Percentiles rank a stretch among this genome's conserved stretches.
phyloP scores from a whole-genome alignment of 2,329 filamentous ascomycete species.

The Epichloe amarillans region DNA sequence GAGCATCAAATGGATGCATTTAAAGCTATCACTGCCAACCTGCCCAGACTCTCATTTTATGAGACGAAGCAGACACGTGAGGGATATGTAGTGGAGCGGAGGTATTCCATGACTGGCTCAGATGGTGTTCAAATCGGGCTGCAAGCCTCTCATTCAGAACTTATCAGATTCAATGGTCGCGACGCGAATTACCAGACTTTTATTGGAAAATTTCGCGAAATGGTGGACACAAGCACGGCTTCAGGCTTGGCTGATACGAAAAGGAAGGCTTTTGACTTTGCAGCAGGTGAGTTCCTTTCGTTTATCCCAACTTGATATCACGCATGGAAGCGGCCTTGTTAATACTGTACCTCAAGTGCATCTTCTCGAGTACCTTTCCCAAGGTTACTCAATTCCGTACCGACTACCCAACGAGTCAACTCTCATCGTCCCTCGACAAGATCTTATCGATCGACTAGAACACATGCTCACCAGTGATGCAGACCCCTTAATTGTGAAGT shows the following conservation, averaged over 20 bases:
- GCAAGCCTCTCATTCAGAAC: slow-evolving; percentile 11
- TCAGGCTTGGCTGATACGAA: slow-evolving; percentile 11
- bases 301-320: not conserved
- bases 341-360: slow-evolving; percentile 4
- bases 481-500: slow-evolving; percentile 4
- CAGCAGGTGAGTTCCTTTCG: slow-evolving; percentile 6
- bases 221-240: slow-evolving; percentile 8
- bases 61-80: slow-evolving; percentile 13
- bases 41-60: slow-evolving; percentile 14
- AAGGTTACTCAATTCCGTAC: slow-evolving; percentile 10
- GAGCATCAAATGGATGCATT: slow-evolving; percentile 16
- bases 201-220: slow-evolving; percentile 11
- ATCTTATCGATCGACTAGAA: slow-evolving; percentile 10
- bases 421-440: slow-evolving; percentile 8
- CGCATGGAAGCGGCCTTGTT: not conserved
- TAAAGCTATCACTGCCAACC: slow-evolving; percentile 12
- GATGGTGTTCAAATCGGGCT: slow-evolving; percentile 13
- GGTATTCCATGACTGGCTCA: slow-evolving; percentile 13
- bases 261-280: slow-evolving; percentile 9
- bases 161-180: slow-evolving; percentile 13
- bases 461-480: slow-evolving; percentile 7
- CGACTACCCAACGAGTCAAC: slow-evolving; percentile 7
- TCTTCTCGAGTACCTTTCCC: slow-evolving; percentile 9
- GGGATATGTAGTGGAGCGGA: slow-evolving; percentile 14
- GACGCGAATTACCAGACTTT: slow-evolving; percentile 14